phyloP scores from a whole-genome alignment of 2,329 filamentous ascomycete species.

The Scortechinia acanthostroma region DNA sequence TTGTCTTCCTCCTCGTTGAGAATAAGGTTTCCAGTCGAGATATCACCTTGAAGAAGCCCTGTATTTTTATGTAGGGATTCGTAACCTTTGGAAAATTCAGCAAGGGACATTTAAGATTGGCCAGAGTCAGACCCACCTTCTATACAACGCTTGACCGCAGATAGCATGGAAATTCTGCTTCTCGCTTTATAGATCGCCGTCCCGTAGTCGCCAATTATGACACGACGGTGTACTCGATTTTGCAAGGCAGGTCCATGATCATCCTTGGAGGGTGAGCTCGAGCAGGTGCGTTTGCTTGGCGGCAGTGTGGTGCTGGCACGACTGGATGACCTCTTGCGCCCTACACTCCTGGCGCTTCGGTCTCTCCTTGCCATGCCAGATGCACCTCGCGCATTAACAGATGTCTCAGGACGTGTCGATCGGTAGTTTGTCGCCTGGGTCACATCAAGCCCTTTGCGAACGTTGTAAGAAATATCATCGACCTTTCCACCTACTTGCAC shows the following conservation, averaged over 20 bases:
- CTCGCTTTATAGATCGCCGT: slow-evolving; percentile 8
- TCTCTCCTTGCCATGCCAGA: not conserved
- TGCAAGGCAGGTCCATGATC: not conserved
- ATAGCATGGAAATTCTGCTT: slow-evolving; percentile 6
- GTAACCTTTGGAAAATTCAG: too few species aligned
- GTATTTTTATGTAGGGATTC: slow-evolving; percentile 13
- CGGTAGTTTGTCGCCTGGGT: too few species aligned
- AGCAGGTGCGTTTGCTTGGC: too few species aligned
- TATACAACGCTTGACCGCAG: slow-evolving; percentile 7
- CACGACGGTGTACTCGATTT: slow-evolving; percentile 8
- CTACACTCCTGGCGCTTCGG: slow-evolving; percentile 15
- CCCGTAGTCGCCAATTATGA: slow-evolving; percentile 7
- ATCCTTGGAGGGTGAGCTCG: not conserved
- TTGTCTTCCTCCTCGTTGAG: slow-evolving; percentile 22
- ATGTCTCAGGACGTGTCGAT: too few species aligned
- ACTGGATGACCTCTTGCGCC: too few species aligned
- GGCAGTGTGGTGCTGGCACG: too few species aligned
- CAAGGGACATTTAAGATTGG: too few species aligned
- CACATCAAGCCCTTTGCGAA: slow-evolving; percentile 19
- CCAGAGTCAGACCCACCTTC: too few species aligned
- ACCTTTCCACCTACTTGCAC: slow-evolving; percentile 16
- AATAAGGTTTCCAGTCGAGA: slow-evolving; percentile 25
- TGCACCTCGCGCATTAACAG: not conserved
- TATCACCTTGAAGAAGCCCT: slow-evolving; percentile 24
- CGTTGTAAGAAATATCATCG: slow-evolving; percentile 22